Base-by-base conservation (phyloP, 202 grass and related monocot genomes). In the Schoenoplectus tabernaemontani region DNA sequence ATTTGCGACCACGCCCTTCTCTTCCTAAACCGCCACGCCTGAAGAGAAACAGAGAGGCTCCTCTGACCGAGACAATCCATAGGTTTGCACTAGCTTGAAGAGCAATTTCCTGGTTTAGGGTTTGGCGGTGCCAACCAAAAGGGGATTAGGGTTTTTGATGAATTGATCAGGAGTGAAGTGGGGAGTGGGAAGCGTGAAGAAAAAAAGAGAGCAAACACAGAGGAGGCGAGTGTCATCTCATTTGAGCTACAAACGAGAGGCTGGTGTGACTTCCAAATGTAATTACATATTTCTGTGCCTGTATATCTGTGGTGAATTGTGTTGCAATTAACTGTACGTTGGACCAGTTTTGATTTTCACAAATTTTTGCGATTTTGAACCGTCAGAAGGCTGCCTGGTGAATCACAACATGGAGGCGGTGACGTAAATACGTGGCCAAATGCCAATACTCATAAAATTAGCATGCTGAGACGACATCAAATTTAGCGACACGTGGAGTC, bases 31-130 rank as follows among this genome's bases (percentile, higher is more conserved):
- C 81, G 66, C 75, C 85, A 83, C 11, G 63, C 54, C 7, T 83
- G 80, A 80, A 93, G 82, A 67, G 91, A 85, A 78, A 87, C 82
- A 34, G 91, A 93, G 36, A 92, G 54, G 34, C 82, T 56, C 34
- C 80, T 76, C 48, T 57, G 58, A 59, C 48, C 7, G 15, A 89
- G 78, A 89, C 87, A 84, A 74, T 84, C 93, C 93, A 92, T 93
- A 32, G 84, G 3, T 4, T 53, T 71, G 9, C 41, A 70, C 30
- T 54, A 13, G 4, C 30, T 7, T 58, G 2, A 13, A 7, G 1
- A 12, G 4, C 28, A 0, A 17, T 24, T 44, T 86, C 44, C 11
- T 16, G 41, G 7, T 41, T 57, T 60, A 34, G 78, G 68, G 57
- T 64, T 82, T 64, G 44, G 24, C 2, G 24, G 9, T 64, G 23